Percentiles rank a stretch among this genome's conserved stretches.
Evolutionary conservation across 306 rosid species (phyloP).

Genomic region (Astragalus membranaceus): DNA sequence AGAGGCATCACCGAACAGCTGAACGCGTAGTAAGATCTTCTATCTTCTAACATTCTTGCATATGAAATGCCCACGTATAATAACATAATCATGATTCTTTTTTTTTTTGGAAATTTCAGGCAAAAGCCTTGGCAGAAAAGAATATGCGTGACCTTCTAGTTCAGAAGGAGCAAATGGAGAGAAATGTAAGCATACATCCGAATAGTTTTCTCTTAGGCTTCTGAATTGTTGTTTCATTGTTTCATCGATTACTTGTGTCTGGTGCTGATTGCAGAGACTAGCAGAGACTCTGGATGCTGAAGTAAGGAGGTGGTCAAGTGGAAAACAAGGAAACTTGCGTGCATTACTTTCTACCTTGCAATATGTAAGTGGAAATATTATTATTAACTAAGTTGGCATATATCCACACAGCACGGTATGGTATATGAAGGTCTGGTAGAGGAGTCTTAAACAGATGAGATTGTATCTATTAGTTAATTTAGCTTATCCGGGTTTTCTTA

Average conservation of each 20-base stretch:
- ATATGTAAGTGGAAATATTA: constrained; percentile 55
- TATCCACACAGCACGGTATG: neutral
- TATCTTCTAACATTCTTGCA: neutral
- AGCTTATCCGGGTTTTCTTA: neutral
- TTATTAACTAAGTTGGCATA: neutral
- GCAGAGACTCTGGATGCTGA: constrained; percentile 92
- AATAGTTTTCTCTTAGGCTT: neutral
- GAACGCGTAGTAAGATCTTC: constrained; percentile 73
- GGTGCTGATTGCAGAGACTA: constrained; percentile 62
- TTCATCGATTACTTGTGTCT: constrained; percentile 15
- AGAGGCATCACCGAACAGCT: constrained; percentile 81
- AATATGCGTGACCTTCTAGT: constrained; percentile 70
- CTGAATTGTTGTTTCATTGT: constrained; percentile 13
- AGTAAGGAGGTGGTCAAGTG: constrained; percentile 88
- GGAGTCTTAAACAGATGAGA: neutral
- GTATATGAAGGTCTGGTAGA: neutral
- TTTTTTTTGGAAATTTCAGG: constrained; percentile 43
- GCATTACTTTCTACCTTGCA: constrained; percentile 91
- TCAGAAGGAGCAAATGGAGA: constrained; percentile 81
- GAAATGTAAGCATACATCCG: constrained; percentile 43
- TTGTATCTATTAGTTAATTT: neutral
- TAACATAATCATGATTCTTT: constrained; percentile 17
- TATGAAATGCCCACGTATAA: neutral
- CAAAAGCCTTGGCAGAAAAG: constrained; percentile 82
- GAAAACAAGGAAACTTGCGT: constrained; percentile 94